Conservation (phyloP, 2,329 filamentous ascomycete species). For the Tolypocladium inflatum region DNA sequence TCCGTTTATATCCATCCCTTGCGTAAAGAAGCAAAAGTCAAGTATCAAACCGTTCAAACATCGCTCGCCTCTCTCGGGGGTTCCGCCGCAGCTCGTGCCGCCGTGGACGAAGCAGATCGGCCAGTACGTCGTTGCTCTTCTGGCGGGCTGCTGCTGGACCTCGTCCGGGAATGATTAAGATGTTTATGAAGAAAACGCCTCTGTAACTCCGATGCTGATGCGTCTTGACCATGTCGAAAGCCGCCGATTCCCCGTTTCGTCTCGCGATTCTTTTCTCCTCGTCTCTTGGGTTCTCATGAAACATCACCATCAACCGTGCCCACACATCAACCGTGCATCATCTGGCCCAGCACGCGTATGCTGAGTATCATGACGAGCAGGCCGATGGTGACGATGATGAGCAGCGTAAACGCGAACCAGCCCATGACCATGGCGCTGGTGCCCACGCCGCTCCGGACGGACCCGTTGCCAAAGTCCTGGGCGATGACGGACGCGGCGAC, state of each 20-base stretch:
- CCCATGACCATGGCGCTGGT: constrained; percentile 93
- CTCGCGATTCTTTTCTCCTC: neutral
- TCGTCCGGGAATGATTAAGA: neutral
- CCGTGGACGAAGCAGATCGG: neutral
- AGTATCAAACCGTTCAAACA: neutral
- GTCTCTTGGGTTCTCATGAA: constrained; percentile 2
- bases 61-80: neutral
- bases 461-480: constrained; percentile 85
- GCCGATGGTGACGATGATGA: constrained; percentile 94
- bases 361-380: constrained; percentile 94
- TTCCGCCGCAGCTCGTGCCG: neutral
- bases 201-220: constrained; percentile 25
- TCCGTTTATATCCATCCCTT: constrained; percentile 2
- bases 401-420: constrained; percentile 90
- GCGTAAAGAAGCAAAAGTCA: too few relatives aligned
- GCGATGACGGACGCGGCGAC: constrained; percentile 91
- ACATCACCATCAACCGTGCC: neutral
- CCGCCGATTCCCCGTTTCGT: neutral
- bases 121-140: neutral
- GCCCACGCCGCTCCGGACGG: constrained; percentile 79
- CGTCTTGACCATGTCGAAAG: constrained; percentile 8
- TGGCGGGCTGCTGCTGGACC: neutral
- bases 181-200: constrained; percentile 8
- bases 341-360: constrained; percentile 66
- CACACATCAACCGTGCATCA: constrained; percentile 23